Evolutionary conservation across 257 asterid genomes (phyloP), one percentile per base, ranked within the genome.

Genomic region (Craterostigma plantagineum): DNA sequence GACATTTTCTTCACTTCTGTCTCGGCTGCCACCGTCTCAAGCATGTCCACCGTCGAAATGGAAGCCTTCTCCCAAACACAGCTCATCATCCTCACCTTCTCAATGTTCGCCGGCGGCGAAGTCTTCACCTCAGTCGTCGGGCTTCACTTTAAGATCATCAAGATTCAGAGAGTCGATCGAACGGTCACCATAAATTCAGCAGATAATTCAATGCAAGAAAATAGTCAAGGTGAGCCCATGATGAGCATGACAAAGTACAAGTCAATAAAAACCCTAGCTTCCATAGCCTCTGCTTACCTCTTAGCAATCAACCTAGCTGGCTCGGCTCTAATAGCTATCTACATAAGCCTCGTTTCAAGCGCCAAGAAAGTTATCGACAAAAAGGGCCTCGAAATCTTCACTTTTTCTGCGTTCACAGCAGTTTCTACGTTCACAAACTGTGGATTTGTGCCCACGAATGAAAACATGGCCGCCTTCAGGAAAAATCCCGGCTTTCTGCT

Each of bases 31-130:
- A 81, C 85, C 0, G 70, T 75, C 12, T 81, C 94, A 0, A 72
- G 90, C 71, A 72, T 81, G 94, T 69, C 91, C 34, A 65, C 75
- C 0, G 65, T 75, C 0, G 90, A 81, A 50, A 81, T 81, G 90
- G 92, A 81, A 46, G 73, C 56, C 14, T 77, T 81, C 55, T 78
- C 92, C 16, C 57, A 72, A 14, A 8, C 63, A 2, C 92, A 82
- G 38, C 77, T 78, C 8, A 10, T 82, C 4, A 13, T 66, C 16
- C 42, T 82, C 15, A 75, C 69, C 2, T 1, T 60, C 7, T 42
- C 78, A 17, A 81, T 77, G 92, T 50, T 77, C 33, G 0, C 65
- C 1, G 93, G 86, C 0, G 83, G 93, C 8, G 83, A 81, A 39
- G 53, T 81, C 14, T 74, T 77, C 48, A 58, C 63, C 11, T 77